Conservation (phyloP, 2,329 filamentous ascomycete genomes). For the Grosmannia serpens region DNA sequence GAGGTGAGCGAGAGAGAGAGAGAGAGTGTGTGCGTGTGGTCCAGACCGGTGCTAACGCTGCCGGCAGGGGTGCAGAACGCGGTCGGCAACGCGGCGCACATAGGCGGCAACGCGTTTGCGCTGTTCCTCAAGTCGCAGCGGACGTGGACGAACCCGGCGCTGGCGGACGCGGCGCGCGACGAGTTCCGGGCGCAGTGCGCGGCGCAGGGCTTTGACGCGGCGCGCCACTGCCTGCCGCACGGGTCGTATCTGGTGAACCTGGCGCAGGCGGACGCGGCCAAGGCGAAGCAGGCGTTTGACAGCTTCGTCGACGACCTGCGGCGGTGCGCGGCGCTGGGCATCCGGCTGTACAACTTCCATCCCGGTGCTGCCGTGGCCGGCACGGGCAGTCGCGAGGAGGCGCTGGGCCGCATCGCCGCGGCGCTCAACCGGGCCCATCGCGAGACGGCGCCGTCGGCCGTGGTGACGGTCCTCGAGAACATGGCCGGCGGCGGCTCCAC, state of each 20-base stretch:
- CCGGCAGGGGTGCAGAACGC: constrained; percentile 88
- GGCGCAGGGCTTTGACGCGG: constrained; percentile 58
- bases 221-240: constrained; percentile 72
- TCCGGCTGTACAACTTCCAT: constrained; percentile 95
- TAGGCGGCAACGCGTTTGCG: constrained; percentile 87
- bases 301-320: constrained; percentile 80
- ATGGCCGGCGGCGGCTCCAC: constrained; percentile 89
- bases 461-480: constrained; percentile 82
- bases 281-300: constrained; percentile 75
- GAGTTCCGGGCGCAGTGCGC: constrained; percentile 60
- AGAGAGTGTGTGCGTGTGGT: no score
- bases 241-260: constrained; percentile 96
- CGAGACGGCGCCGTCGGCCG: constrained; percentile 50
- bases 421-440: constrained; percentile 74
- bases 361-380: constrained; percentile 65
- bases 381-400: constrained; percentile 52
- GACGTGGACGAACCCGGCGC: constrained; percentile 79
- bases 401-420: constrained; percentile 66
- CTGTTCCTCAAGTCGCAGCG: constrained; percentile 93
- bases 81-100: constrained; percentile 62
- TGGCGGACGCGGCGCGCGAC: constrained; percentile 54
- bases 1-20: constrained; percentile 43
- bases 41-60: no score
- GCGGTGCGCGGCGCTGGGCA: constrained; percentile 76
- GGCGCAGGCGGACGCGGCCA: constrained; percentile 67